These are phyloP conservation scores for Tetrahymena thermophila DNA, from an alignment of 73 alveolate species.

Conservation along the genomic window DNA sequence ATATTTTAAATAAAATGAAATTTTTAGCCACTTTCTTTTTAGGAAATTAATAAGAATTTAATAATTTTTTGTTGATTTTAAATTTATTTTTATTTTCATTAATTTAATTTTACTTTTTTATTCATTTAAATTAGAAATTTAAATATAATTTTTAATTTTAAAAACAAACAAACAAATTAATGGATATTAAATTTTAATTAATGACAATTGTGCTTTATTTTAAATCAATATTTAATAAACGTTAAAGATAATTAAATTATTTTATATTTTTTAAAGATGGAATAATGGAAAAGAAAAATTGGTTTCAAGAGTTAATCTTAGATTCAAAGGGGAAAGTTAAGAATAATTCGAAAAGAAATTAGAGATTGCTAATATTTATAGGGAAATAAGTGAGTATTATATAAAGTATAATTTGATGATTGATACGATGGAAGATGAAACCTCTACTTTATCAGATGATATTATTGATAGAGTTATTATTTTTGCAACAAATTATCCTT, in stretches of 20 bases:
- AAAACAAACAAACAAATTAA: too few species aligned
- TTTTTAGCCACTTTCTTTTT: too few species aligned
- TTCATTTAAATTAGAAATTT: too few species aligned
- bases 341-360: conserved; percentile 4
- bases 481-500: conserved; percentile 9
- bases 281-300: conserved; percentile 15
- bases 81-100: too few species aligned
- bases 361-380: conserved; percentile 31
- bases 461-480: conserved; percentile 3
- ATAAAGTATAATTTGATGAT: conserved; percentile 39
- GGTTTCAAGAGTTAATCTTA: conserved; percentile 35
- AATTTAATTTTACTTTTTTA: too few species aligned
- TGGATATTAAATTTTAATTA: too few species aligned
- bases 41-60: too few species aligned
- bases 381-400: conserved; percentile 22
- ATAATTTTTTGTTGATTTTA: too few species aligned
- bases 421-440: conserved; percentile 41
- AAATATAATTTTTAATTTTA: too few species aligned
- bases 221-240: too few species aligned
- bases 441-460: neutral
- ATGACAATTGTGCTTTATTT: too few species aligned
- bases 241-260: neutral
- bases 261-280: neutral
- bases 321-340: conserved; percentile 28
- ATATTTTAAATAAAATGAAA: too few species aligned